These are phyloP conservation scores for Phytophthora syringae DNA, from an alignment of 352 stramenopile genomes.

Conservation along the genomic window DNA sequence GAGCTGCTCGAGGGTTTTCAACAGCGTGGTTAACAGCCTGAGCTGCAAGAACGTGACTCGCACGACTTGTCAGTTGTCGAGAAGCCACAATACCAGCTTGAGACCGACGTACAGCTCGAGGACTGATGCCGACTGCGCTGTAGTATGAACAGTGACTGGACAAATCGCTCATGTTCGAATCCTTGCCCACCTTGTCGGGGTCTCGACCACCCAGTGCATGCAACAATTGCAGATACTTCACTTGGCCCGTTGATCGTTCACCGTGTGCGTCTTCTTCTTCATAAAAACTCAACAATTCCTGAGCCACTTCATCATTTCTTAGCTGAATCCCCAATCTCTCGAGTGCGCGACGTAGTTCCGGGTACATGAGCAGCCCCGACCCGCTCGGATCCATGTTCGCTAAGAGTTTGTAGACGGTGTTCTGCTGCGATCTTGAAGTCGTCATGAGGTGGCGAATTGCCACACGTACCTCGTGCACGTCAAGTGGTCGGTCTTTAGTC, in stretches of 20 bases:
- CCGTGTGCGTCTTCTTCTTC: constrained; percentile 65
- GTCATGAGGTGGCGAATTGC: constrained; percentile 64
- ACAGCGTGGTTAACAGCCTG: constrained; percentile 39
- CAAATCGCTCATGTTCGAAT: constrained; percentile 70
- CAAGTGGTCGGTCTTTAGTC: constrained; percentile 18
- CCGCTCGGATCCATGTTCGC: constrained; percentile 62
- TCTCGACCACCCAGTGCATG: constrained; percentile 70
- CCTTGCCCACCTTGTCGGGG: constrained; percentile 52
- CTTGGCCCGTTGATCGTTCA: constrained; percentile 40
- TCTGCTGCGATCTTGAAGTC: constrained; percentile 47
- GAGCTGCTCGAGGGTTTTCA: constrained; percentile 28
- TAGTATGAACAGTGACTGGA: constrained; percentile 86
- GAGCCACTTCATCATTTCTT: constrained; percentile 39
- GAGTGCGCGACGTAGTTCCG: constrained; percentile 64
- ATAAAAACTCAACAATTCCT: constrained; percentile 53
- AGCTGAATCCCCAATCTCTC: constrained; percentile 61
- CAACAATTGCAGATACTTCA: constrained; percentile 74
- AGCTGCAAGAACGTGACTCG: constrained; percentile 47
- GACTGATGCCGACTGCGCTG: constrained; percentile 71
- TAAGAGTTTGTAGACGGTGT: constrained; percentile 67
- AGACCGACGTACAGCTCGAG: constrained; percentile 43
- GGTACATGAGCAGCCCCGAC: constrained; percentile 59
- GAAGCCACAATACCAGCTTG: constrained; percentile 23
- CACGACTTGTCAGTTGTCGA: constrained; percentile 36
- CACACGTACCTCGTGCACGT: constrained; percentile 56